phyloP scores from a whole-genome alignment of 805 yeast species.

The Yamadazyma nakazawae region DNA sequence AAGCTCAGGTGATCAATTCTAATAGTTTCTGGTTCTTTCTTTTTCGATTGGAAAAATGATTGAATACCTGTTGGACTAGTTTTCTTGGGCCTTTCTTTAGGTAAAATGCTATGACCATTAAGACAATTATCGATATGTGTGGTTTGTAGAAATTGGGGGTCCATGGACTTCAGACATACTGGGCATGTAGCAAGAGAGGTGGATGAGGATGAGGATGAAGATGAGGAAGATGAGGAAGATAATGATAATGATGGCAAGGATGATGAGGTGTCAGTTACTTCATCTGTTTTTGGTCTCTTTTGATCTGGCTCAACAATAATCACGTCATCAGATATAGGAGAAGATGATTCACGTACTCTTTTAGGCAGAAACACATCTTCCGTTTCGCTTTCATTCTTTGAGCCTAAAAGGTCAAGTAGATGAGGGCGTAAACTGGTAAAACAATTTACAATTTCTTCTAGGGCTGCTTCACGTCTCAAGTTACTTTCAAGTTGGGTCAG shows the following conservation, averaged over 20 bases:
- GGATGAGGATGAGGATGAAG: too few species aligned
- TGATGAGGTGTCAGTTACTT: conserved; percentile 23
- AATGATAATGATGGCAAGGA: too few species aligned
- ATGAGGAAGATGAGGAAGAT: neutral
- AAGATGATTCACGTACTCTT: neutral
- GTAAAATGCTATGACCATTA: conserved; percentile 22
- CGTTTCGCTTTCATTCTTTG: neutral
- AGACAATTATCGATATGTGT: conserved; percentile 64
- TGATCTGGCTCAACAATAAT: neutral
- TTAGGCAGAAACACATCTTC: conserved; percentile 2
- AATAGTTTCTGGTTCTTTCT: neutral
- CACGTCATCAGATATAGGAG: conserved; percentile 4
- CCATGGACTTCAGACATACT: conserved; percentile 54
- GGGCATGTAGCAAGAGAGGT: conserved; percentile 51
- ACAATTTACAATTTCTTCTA: conserved; percentile 69
- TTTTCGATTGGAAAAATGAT: conserved; percentile 25
- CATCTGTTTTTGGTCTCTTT: conserved; percentile 9
- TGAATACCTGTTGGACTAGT: conserved; percentile 18
- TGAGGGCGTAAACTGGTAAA: conserved; percentile 34
- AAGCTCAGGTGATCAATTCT: conserved; percentile 21
- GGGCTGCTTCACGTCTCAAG: conserved; percentile 58
- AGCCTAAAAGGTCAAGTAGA: conserved; percentile 6
- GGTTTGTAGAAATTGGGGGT: conserved; percentile 52
- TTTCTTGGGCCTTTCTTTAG: conserved; percentile 3
- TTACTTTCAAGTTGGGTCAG: conserved; percentile 67